These are phyloP conservation scores for Penicillium sp. DNA, from an alignment of 2,329 filamentous ascomycete species.

Conservation along the genomic window DNA sequence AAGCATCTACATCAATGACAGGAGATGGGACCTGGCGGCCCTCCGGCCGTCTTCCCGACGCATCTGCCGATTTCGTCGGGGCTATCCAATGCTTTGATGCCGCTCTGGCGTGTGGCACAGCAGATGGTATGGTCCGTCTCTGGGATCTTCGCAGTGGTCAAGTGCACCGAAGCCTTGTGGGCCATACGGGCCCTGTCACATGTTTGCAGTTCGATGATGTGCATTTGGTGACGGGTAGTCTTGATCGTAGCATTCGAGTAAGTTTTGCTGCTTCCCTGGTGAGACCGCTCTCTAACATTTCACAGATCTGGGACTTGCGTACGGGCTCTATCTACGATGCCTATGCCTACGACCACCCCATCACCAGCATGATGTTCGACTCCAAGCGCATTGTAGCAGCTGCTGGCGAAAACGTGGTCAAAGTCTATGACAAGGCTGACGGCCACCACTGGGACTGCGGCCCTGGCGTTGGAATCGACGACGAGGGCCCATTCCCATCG, in stretches of 20 bases:
- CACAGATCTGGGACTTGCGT: slow-evolving; percentile 94
- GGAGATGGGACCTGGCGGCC: slow-evolving; percentile 68
- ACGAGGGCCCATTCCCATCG: slow-evolving; percentile 62
- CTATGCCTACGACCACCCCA: slow-evolving; percentile 86
- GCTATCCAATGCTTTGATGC: slow-evolving; percentile 94
- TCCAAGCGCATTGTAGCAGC: slow-evolving; percentile 82
- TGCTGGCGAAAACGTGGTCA: slow-evolving; percentile 88
- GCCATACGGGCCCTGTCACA: slow-evolving; percentile 91
- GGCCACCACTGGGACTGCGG: slow-evolving; percentile 96
- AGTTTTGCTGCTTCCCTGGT: slow-evolving; percentile 39
- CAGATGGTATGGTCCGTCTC: slow-evolving; percentile 92
- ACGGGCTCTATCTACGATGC: slow-evolving; percentile 94
- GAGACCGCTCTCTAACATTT: slow-evolving; percentile 21
- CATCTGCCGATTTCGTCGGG: slow-evolving; percentile 85
- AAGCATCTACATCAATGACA: slow-evolving; percentile 69
- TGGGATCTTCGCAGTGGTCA: slow-evolving; percentile 97
- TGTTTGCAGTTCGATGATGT: slow-evolving; percentile 95
- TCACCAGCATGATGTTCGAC: slow-evolving; percentile 98
- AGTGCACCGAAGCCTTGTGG: slow-evolving; percentile 92
- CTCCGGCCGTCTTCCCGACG: slow-evolving; percentile 59
- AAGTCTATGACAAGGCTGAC: slow-evolving; percentile 97
- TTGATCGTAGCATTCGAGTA: slow-evolving; percentile 91
- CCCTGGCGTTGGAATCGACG: slow-evolving; percentile 66
- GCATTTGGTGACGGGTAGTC: slow-evolving; percentile 87
- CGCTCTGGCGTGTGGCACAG: slow-evolving; percentile 90